These are phyloP conservation scores for Rehmannia glutinosa DNA, from an alignment of 257 asterid genomes.

Conservation along the genomic window DNA sequence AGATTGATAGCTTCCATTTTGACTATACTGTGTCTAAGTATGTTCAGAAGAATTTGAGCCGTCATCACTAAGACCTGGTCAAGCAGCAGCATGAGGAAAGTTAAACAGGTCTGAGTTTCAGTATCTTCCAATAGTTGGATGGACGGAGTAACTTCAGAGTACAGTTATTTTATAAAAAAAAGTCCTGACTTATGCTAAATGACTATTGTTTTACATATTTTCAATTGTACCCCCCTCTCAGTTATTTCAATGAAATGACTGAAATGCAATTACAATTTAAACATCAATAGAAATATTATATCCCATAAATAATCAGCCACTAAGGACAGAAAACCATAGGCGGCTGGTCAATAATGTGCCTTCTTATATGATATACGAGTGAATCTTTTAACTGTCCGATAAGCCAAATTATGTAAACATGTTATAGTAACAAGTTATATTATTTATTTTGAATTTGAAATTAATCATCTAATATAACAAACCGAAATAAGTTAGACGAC, in stretches of 20 bases:
- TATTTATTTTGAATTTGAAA: neutral
- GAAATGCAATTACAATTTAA: neutral
- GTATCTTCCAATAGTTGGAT: slow-evolving; percentile 4
- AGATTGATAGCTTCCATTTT: slow-evolving; percentile 93
- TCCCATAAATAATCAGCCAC: neutral
- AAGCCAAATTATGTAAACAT: neutral
- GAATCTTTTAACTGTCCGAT: neutral
- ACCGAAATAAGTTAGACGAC: neutral
- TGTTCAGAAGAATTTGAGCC: slow-evolving; percentile 95
- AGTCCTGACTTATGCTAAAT: neutral
- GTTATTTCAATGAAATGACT: too few species aligned
- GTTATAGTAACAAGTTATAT: neutral
- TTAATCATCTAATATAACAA: neutral
- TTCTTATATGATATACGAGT: neutral
- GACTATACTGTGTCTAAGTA: slow-evolving; percentile 93
- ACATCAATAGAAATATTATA: neutral
- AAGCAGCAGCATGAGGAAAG: slow-evolving; percentile 18
- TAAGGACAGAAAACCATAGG: neutral
- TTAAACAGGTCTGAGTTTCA: slow-evolving; percentile 14
- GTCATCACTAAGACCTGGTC: slow-evolving; percentile 98
- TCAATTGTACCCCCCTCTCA: neutral
- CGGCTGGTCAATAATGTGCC: neutral
- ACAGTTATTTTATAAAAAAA: neutral
- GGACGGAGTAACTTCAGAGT: neutral
- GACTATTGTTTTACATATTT: neutral